Evolutionary conservation across 306 rosid genomes (phyloP).

Genomic region (Lathyrus oleraceus): DNA sequence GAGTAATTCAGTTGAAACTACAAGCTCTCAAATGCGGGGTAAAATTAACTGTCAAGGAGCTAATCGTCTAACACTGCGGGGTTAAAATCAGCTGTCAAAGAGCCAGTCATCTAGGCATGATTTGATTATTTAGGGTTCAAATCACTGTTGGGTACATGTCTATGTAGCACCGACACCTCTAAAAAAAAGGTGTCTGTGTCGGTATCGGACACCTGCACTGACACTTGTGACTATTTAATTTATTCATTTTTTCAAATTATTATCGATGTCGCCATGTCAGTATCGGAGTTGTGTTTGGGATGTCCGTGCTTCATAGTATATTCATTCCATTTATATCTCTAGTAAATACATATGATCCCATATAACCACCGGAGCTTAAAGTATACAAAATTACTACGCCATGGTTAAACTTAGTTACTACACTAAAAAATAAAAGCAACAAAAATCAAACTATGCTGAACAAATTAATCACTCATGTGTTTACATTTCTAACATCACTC

Average conservation of each 20-base stretch:
- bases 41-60: conserved; percentile 18
- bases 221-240: too few relatives aligned
- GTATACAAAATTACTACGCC: neutral
- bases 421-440: conserved; percentile 17
- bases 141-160: neutral
- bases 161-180: too few relatives aligned
- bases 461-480: conserved; percentile 14
- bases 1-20: conserved; percentile 17
- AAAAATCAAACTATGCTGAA: neutral
- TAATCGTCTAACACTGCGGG: neutral
- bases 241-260: too few relatives aligned
- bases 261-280: too few relatives aligned
- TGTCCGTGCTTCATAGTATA: neutral
- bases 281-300: too few relatives aligned
- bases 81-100: conserved; percentile 9
- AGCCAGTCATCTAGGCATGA: neutral
- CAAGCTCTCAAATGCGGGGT: conserved; percentile 11
- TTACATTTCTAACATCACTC: conserved; percentile 13
- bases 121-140: conserved; percentile 13
- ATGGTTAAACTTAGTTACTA: conserved; percentile 10
- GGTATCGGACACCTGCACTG: too few relatives aligned
- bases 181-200: too few relatives aligned
- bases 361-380: neutral
- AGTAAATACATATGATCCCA: neutral
- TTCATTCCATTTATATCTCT: conserved; percentile 7